phyloP scores from a whole-genome alignment of 768 basidiomycete species.

The Tulasnella sp. region DNA sequence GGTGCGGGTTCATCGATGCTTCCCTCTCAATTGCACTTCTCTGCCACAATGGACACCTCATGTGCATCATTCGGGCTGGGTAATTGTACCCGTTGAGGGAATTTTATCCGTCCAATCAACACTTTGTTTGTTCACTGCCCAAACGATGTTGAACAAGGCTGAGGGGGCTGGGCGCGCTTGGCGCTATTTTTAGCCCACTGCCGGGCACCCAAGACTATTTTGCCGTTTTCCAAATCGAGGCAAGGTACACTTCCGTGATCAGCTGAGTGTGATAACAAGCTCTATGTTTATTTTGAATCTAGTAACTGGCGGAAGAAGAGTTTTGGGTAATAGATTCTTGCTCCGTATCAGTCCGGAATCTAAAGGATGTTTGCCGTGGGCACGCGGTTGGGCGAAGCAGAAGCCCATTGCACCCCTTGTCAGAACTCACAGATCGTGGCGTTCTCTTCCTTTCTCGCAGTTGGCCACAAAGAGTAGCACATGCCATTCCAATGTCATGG shows the following conservation, averaged over 20 bases:
- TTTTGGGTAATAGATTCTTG: background rate
- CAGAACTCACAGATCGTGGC: background rate
- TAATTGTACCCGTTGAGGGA: background rate
- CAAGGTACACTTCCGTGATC: background rate
- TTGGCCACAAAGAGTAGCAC: background rate
- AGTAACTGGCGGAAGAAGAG: background rate
- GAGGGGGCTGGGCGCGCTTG: background rate
- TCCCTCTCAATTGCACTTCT: background rate
- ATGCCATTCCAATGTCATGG: background rate
- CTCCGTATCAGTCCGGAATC: background rate
- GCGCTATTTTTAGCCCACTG: background rate
- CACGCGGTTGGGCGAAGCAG: background rate
- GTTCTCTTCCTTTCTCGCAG: background rate
- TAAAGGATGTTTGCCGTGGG: background rate
- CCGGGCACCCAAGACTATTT: background rate
- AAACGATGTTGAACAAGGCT: background rate
- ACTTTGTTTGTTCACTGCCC: background rate
- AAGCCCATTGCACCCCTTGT: background rate
- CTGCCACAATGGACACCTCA: background rate
- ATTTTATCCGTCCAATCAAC: background rate
- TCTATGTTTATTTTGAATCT: background rate
- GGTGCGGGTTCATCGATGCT: background rate
- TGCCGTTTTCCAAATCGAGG: background rate
- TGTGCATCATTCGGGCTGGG: background rate
- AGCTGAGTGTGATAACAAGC: background rate